phyloP scores from a whole-genome alignment of 139 green algal species.

The Chlorella sorokiniana region DNA sequence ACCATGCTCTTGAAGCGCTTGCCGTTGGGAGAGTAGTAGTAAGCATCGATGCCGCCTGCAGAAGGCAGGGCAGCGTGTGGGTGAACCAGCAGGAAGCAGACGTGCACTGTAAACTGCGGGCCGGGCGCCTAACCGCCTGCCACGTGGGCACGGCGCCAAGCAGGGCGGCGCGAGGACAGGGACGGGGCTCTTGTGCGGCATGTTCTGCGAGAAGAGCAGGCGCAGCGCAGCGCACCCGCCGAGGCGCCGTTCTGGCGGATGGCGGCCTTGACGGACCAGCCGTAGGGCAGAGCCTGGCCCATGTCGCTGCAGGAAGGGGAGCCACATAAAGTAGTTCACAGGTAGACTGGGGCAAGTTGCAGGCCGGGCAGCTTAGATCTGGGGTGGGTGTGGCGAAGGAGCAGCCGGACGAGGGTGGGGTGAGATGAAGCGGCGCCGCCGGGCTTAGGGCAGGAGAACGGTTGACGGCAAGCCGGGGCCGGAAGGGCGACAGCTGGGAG shows the following conservation, averaged over 20 bases:
- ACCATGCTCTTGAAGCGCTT: constrained; percentile 44
- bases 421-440: no score
- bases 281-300: constrained; percentile 28
- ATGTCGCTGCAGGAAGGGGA: constrained; percentile 6
- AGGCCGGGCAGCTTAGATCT: not conserved
- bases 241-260: constrained; percentile 34
- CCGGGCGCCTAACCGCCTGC: no score
- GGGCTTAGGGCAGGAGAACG: no score
- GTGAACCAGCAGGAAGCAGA: not conserved
- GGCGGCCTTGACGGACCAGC: constrained; percentile 37
- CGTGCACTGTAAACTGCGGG: no score
- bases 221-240: constrained; percentile 28
- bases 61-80: not conserved
- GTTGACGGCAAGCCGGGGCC: no score
- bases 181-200: not conserved
- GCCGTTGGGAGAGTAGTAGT: constrained; percentile 40
- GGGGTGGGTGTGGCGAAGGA: no score
- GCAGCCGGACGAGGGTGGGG: no score
- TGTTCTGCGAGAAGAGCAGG: not conserved
- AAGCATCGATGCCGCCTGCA: constrained; percentile 42
- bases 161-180: no score
- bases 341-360: not conserved
- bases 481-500: no score
- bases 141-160: no score
- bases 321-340: not conserved